Evolutionary conservation across 805 yeast species (phyloP), one percentile per base, ranked within the genome.

Genomic region (Candida vartiovaarae): DNA sequence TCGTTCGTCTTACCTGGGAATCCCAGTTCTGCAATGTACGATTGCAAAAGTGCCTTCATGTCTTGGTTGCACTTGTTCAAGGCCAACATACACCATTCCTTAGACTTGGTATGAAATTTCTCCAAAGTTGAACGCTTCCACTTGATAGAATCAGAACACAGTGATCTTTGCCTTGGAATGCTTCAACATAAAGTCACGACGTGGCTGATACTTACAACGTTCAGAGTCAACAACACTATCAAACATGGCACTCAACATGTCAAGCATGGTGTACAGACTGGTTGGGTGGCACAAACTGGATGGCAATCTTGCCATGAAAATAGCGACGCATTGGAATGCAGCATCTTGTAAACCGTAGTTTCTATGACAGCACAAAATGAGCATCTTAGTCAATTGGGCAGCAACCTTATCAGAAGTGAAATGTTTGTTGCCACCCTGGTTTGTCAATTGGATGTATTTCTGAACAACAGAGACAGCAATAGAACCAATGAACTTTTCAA

Each of bases 161-260:
- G 70, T 70, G 25, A 68, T 48, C 30, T 62, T 54, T 45, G 53
- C 74, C 53, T 57, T 68, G 1, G 71, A 63, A 49, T 68, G 69
- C 20, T 67, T 63, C 40, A 79, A 65, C 23, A 52, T 53, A 56
- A 83, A 90, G 32, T 73, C 74, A 32, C 83, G 78, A n/a, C 80
- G 75, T 4, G 98, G 98, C 46, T 84, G 87, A 60, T 87, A 91
- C 61, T 79, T 87, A 59, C 84, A 84, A 20, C 81, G 75, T 50
- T 85, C 95, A 6, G 90, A 88, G 61, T 90, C 96, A 34, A 82
- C 68, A 34, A 87, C 76, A 65, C 95, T 82, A 48, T 84, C 82
- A 63, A 85, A 87, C 40, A 91, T 64, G 35, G 88, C 67, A 1
- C 85, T 77, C 56, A 95, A 68, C 44, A 91, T 71, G 60, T 95